Base-by-base conservation (phyloP, 306 rosid genomes). In the Nissolia schottii region DNA sequence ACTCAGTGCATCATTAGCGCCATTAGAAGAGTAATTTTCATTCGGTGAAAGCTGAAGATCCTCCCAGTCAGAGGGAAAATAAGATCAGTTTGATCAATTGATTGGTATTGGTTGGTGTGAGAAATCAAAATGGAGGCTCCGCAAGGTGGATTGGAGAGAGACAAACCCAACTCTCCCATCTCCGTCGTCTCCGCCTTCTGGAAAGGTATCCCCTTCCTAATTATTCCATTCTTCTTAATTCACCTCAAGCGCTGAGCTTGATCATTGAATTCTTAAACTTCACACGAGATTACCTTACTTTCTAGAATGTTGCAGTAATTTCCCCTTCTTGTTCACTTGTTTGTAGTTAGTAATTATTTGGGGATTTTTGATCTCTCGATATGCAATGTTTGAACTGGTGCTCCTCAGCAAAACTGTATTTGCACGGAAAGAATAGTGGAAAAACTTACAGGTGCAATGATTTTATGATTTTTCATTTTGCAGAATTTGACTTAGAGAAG, bases 401-500 rank as follows among this genome's bases (percentile, higher is more conserved):
- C 34, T 50, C 32, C 35, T 25, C 10, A 29, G 5, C 1, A 48
- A 29, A 67, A 16, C 3, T 8, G 9, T 18, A 16, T 7, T 13
- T 62, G 46, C 64, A 74, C 27, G 7, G 25, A 35, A 56, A 40
- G 0, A 1, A 24, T 18, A 31, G 59, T 32, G 15, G 69, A 45
- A 45, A 45, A 45, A 15, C 51, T 25, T 73, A 15, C 22, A 7
- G 9, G 67, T 60, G 49, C 48, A 32, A 62, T 38, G 13, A 40
- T 67, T 63, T 32, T 15, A n/a, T 13, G 63, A 40, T 16, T 51
- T 35, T 7, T 41, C 1, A 2, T 50, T 67, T n/a, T 50, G 6
- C 89, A 94, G 96, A 89, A 57, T 94, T 94, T 82, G 97, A 94
- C 76, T 84, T 91, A 70, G 99, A 94, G 90, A 91, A 86, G 87